A percentile compares a stretch with the other conserved stretches of the same genome.
These are phyloP conservation scores for Sugiyamaella smithiae DNA, from an alignment of 805 yeast genomes.

Conservation along the genomic window DNA sequence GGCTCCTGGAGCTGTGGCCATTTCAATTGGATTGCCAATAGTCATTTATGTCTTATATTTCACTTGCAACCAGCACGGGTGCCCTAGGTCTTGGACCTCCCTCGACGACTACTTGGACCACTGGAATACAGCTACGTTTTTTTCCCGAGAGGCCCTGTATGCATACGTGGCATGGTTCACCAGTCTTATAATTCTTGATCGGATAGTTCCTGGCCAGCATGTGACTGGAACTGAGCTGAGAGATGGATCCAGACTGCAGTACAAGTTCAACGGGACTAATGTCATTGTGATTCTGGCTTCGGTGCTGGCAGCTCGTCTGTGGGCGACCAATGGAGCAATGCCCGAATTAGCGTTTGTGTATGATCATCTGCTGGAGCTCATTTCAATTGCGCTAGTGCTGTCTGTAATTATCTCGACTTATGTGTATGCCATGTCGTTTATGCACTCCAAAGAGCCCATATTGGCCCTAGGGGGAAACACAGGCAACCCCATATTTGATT, in stretches of 20 bases:
- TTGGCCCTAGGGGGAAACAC: conserved; percentile 87
- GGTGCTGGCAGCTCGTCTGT: conserved; percentile 51
- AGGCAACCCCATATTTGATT: conserved; percentile 70
- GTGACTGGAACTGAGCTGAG: conserved; percentile 67
- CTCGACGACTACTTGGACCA: conserved; percentile 18
- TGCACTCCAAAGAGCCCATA: conserved; percentile 55
- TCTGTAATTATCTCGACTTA: conserved; percentile 60
- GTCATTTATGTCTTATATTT: conserved; percentile 59
- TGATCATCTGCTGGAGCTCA: conserved; percentile 62
- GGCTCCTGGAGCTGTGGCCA: conserved; percentile 62
- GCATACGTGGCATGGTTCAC: conserved; percentile 74
- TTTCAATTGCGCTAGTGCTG: conserved; percentile 59
- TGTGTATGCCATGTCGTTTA: conserved; percentile 66
- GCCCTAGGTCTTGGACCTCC: conserved; percentile 29
- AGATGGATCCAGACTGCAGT: conserved; percentile 67
- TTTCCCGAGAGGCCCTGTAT: conserved; percentile 48
- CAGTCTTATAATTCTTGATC: conserved; percentile 59
- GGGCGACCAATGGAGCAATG: conserved; percentile 48
- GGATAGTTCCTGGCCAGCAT: conserved; percentile 60
- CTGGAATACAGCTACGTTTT: conserved; percentile 19
- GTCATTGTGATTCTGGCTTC: conserved; percentile 43
- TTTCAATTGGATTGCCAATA: conserved; percentile 65
- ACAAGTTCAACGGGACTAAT: conserved; percentile 78
- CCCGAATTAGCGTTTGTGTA: conserved; percentile 83
- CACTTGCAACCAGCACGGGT: conserved; percentile 52